Percentiles rank a stretch among this genome's conserved stretches.
These are phyloP conservation scores for Boletus barrowsii DNA, from an alignment of 768 basidiomycete species.

Conservation along the genomic window DNA sequence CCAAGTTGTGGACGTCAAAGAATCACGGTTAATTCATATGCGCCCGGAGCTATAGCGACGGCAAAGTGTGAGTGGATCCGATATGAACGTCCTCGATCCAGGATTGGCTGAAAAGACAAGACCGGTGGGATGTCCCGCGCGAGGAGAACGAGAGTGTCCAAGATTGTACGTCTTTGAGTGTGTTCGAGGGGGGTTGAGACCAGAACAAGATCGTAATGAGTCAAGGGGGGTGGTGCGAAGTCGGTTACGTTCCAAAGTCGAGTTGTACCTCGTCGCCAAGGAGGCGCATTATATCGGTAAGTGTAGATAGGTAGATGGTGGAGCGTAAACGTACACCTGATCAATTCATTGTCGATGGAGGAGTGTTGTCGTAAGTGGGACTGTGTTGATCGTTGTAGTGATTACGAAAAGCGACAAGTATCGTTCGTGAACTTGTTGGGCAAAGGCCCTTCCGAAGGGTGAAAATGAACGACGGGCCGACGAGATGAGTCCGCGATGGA, in stretches of 20 bases:
- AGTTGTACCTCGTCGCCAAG: constrained; percentile 31
- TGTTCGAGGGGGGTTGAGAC: not conserved
- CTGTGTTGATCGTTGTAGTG: not conserved
- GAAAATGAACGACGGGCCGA: not conserved
- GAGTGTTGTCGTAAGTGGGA: constrained; percentile 10
- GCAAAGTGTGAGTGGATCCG: constrained; percentile 15
- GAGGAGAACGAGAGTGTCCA: not conserved
- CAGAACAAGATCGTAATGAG: not conserved
- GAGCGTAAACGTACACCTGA: not conserved
- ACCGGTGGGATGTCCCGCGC: not conserved
- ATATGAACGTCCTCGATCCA: not conserved
- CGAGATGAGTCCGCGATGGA: constrained; percentile 20
- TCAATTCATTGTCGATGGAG: constrained; percentile 11
- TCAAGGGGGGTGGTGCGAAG: not conserved
- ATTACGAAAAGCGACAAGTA: not conserved
- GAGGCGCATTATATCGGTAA: constrained; percentile 22
- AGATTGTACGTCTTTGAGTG: not conserved
- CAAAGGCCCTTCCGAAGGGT: not conserved
- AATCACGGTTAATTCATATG: constrained; percentile 30
- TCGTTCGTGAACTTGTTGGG: not conserved
- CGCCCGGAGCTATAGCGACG: constrained; percentile 29
- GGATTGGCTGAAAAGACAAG: not conserved
- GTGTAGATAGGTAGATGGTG: too few relatives aligned
- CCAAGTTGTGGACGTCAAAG: constrained; percentile 15
- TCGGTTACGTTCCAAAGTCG: constrained; percentile 11